phyloP scores from a whole-genome alignment of 2,329 filamentous ascomycete genomes.

The Parascedosporium putredinis region DNA sequence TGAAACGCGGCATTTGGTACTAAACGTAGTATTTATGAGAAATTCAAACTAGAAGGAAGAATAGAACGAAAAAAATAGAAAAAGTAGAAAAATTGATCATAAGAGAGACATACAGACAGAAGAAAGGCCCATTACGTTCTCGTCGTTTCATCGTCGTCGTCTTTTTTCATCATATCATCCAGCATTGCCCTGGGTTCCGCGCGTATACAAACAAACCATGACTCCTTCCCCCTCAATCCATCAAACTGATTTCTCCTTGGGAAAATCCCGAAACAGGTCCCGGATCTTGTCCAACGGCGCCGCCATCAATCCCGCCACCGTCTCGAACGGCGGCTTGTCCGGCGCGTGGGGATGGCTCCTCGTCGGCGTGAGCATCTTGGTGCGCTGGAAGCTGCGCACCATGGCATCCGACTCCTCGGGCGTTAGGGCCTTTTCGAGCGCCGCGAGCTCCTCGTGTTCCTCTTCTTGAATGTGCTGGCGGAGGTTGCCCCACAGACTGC shows the following conservation, averaged over 20 bases:
- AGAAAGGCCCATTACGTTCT: too few relatives aligned
- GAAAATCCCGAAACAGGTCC: conserved; percentile 46
- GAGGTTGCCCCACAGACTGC: conserved; percentile 31
- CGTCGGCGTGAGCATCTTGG: conserved; percentile 43
- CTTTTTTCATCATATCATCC: too few relatives aligned
- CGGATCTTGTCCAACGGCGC: conserved; percentile 46
- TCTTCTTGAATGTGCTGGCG: conserved; percentile 38
- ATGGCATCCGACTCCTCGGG: conserved; percentile 23
- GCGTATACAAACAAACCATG: too few relatives aligned
- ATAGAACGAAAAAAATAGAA: too few relatives aligned
- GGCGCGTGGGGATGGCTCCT: conserved; percentile 39
- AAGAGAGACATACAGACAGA: too few relatives aligned
- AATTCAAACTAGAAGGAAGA: too few relatives aligned
- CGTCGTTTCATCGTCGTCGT: too few relatives aligned
- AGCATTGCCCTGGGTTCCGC: too few relatives aligned
- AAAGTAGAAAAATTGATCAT: too few relatives aligned
- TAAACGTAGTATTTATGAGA: too few relatives aligned
- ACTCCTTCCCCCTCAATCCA: too few relatives aligned
- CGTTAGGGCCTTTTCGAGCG: conserved; percentile 31
- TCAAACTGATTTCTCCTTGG: conserved; percentile 21
- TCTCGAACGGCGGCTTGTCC: conserved; percentile 45
- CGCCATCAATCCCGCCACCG: conserved; percentile 38
- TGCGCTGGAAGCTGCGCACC: conserved; percentile 34
- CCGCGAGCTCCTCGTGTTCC: conserved; percentile 36
- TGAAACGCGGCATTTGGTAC: too few relatives aligned